Evolutionary conservation across 2,329 filamentous ascomycete genomes (phyloP), one percentile per base, ranked within the genome.

Genomic region (Alternaria metachromatica): DNA sequence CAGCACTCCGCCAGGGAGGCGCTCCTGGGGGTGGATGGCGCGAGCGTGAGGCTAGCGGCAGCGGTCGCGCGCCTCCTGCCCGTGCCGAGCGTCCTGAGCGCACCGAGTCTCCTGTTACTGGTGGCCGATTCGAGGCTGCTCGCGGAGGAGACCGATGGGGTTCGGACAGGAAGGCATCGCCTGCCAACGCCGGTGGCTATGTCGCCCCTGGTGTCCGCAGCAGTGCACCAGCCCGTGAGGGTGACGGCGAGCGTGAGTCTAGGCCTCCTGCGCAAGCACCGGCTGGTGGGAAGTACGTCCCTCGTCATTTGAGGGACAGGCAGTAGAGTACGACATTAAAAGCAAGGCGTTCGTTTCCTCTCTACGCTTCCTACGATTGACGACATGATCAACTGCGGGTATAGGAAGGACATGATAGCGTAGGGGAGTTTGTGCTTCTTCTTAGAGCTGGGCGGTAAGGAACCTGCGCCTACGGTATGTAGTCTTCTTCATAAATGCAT

Each of bases 221-320:
- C 48, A 72, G 76, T 54, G 72, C 68, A 20, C 57, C 64, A 33
- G 57, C 59, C 41, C 72, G 75, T 45, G 72, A 64, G 57, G 72
- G 63, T 28, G 71, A 75, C 60, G 62, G 73, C 37, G 72, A 78
- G 65, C 58, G 66, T 28, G 70, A 72, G 63, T 57, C 70, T 6
- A 72, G 72, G 30, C 66, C 66, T 21, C 69, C 75, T 53, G 67
- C 73, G 9, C 71, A 74, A 55, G 73, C 60, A 48, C 48, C 73
- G 8, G 73, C 72, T 57, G 78, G 76, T 66, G 80, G 80, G 44
- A 81, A 78, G 72, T 82, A 82, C 63, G 76, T 79, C 67, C 80
- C 80, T 25, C 80, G 80, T 53, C 81, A 81, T 63, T 73, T 62
- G 65, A 72, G 75, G 44, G 67, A 58, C 41, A 57, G 53, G 48